Percentiles rank a stretch among this genome's conserved stretches.
Evolutionary conservation across 2,329 filamentous ascomycete genomes (phyloP).

Genomic region (Fusarium robinianum): DNA sequence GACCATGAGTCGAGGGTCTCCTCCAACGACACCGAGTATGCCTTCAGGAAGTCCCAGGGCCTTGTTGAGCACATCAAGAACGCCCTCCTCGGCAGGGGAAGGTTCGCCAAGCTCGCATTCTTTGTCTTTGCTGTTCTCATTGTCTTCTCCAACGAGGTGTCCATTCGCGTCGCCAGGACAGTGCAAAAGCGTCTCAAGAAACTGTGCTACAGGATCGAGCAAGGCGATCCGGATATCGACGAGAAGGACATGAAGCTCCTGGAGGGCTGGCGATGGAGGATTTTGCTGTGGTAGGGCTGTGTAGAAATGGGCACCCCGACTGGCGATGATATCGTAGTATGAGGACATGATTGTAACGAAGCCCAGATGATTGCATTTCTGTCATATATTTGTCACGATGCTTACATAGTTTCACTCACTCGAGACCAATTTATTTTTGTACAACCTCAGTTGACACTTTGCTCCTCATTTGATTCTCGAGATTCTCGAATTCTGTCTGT

Average conservation of each 20-base stretch:
- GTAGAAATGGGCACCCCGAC: background rate
- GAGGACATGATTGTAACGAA: constrained; percentile 41
- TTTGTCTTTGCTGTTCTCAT: constrained; percentile 62
- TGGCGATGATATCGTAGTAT: constrained; percentile 31
- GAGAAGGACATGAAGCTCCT: constrained; percentile 56
- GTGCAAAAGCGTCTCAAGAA: constrained; percentile 55
- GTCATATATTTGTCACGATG: constrained; percentile 10
- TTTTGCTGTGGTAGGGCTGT: constrained; percentile 51
- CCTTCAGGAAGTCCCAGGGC: constrained; percentile 55
- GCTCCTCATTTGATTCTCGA: too few species aligned
- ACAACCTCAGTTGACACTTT: background rate
- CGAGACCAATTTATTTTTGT: background rate
- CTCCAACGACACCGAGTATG: constrained; percentile 61
- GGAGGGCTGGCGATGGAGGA: constrained; percentile 61
- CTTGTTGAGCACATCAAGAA: constrained; percentile 56
- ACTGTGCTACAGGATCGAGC: constrained; percentile 53
- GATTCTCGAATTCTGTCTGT: too few species aligned
- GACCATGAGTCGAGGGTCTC: constrained; percentile 44
- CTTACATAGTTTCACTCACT: constrained; percentile 1
- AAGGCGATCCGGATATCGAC: constrained; percentile 50
- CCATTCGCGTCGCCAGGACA: constrained; percentile 58
- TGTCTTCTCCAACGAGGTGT: constrained; percentile 63
- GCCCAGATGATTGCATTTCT: constrained; percentile 29
- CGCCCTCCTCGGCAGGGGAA: constrained; percentile 49
- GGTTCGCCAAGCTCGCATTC: constrained; percentile 55